Conservation (phyloP, 257 asterid genomes). For the Nicotiana paniculata region DNA sequence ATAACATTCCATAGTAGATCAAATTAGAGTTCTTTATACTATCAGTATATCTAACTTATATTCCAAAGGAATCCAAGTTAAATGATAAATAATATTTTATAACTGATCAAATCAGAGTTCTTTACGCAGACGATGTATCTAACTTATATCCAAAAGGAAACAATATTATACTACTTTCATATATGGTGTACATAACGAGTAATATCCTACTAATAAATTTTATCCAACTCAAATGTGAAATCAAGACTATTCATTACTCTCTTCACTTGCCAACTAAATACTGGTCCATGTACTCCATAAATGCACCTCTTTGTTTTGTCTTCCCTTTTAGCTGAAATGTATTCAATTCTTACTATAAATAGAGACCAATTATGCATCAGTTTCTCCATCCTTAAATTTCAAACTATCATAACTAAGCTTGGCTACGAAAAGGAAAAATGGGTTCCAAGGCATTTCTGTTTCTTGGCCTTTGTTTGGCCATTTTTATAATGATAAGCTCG, state of each 20-base stretch:
- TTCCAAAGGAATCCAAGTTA: too few species aligned
- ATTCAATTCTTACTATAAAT: background rate
- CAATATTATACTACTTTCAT: too few species aligned
- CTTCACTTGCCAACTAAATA: background rate
- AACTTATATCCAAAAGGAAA: too few species aligned
- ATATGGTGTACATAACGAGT: too few species aligned
- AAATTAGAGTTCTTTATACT: too few species aligned
- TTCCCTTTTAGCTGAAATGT: background rate
- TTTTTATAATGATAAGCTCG: background rate
- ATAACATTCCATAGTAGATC: too few species aligned
- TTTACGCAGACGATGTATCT: too few species aligned
- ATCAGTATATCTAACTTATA: too few species aligned
- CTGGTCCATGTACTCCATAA: background rate
- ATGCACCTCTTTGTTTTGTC: background rate
- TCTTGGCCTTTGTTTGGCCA: background rate
- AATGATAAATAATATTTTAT: too few species aligned
- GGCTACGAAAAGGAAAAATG: background rate
- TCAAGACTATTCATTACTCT: background rate
- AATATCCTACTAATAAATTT: too few species aligned
- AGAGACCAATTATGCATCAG: background rate
- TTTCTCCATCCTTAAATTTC: background rate
- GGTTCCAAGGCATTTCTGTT: background rate
- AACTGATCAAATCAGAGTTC: too few species aligned
- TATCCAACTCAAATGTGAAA: background rate
- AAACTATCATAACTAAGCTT: background rate